phyloP scores from a whole-genome alignment of 2,329 filamentous ascomycete species.

The Botrytis sinoallii region DNA sequence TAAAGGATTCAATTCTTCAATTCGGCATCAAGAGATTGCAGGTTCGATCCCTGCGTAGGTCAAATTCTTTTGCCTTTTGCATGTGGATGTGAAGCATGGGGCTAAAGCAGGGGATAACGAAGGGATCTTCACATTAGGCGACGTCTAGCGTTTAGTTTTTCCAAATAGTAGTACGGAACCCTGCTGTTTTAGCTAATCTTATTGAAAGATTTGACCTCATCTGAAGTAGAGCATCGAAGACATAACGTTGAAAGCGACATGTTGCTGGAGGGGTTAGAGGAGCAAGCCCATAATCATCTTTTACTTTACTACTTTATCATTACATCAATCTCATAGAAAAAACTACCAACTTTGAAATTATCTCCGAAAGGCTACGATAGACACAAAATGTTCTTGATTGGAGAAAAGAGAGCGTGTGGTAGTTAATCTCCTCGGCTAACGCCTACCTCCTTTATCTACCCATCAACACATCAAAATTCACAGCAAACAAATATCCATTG shows the following conservation, averaged over 20 bases:
- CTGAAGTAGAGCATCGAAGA: background rate
- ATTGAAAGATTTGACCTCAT: background rate
- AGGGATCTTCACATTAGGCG: background rate
- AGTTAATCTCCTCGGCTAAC: background rate
- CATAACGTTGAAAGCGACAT: background rate
- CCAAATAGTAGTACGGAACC: background rate
- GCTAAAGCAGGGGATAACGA: background rate
- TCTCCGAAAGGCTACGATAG: background rate
- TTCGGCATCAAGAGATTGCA: slow-evolving; percentile 45
- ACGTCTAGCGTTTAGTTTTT: background rate
- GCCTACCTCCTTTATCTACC: background rate
- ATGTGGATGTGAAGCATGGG: background rate
- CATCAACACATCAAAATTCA: background rate
- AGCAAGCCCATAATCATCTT: background rate
- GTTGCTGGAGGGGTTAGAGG: background rate
- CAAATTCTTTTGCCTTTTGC: slow-evolving; percentile 10
- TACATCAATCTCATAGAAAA: too few relatives aligned
- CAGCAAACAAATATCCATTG: background rate
- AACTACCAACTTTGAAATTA: background rate
- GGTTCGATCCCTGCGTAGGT: slow-evolving; percentile 42
- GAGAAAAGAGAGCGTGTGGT: background rate
- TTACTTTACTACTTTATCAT: background rate
- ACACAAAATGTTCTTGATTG: background rate
- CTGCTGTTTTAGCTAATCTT: background rate
- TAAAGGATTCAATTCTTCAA: background rate